phyloP scores from a whole-genome alignment of 139 green algal genomes.

The Haematococcus lacustris region DNA sequence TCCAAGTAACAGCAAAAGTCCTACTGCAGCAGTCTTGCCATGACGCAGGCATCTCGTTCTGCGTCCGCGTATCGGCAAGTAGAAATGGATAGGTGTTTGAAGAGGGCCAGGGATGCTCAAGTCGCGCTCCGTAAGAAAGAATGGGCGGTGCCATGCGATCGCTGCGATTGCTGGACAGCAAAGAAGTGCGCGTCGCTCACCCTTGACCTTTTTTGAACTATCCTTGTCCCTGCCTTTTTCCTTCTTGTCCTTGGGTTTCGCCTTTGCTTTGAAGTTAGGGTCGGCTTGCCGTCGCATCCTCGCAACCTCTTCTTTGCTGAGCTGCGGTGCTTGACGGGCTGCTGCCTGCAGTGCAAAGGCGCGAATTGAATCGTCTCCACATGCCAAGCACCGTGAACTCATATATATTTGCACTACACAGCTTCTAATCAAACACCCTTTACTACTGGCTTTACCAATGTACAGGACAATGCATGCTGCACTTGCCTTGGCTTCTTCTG shows the following conservation, averaged over 20 bases:
- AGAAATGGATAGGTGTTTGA: no score
- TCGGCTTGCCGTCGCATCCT: slow-evolving; percentile 54
- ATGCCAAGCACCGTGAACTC: background rate
- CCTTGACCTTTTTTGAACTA: background rate
- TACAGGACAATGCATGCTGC: background rate
- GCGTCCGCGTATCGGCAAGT: no score
- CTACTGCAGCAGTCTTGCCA: background rate
- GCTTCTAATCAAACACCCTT: background rate
- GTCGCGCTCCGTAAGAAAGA: no score
- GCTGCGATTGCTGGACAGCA: background rate
- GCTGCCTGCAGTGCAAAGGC: slow-evolving; percentile 31
- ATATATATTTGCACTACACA: background rate
- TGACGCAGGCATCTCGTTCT: no score
- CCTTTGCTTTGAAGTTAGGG: slow-evolving; percentile 70
- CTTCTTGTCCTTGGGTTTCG: slow-evolving; percentile 19
- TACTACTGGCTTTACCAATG: background rate
- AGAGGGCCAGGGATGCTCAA: no score
- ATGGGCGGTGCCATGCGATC: background rate
- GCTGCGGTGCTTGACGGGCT: slow-evolving; percentile 41
- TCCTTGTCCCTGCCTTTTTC: background rate
- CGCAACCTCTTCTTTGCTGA: slow-evolving; percentile 52
- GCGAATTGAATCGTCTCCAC: background rate
- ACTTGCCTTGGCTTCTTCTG: slow-evolving; percentile 28
- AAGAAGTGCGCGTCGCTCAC: background rate
- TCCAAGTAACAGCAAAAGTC: background rate